Evolutionary conservation across 768 basidiomycete genomes (phyloP), one percentile per base, ranked within the genome.

Genomic region (Suillus sp.): DNA sequence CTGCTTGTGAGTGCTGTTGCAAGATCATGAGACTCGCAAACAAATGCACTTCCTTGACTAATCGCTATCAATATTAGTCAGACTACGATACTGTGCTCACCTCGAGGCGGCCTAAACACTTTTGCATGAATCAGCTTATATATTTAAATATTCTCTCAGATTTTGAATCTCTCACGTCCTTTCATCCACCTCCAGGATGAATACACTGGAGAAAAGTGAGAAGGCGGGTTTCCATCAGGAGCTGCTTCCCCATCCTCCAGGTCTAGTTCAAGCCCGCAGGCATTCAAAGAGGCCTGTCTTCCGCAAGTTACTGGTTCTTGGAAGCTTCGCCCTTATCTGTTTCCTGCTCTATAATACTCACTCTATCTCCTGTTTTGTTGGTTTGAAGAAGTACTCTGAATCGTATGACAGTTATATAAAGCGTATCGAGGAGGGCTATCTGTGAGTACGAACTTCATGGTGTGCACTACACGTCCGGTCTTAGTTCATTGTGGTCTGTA

Each of bases 361-460:
- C 35, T 51, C 18, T 51, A 62, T 42, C 22, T 63, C 59, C 40
- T 51, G 42, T 38, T 56, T 45, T 3, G 27, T 60, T 25, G 40
- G 34, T 34, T 20, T 60, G 45, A 35, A 35, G 27, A 60, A 38
- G 13, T 13, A 20, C 6, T n/a, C 51, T 53, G 54, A 40, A 35
- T 61, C 50, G 14, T 63, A 70, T 48, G 65, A 66, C 50, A 65
- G 51, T 47, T 66, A 75, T 32, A 35, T 60, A 22, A 50, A 53
- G 42, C 64, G 45, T 2, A 63, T 69, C 34, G 80, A 80, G 65
- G 65, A 74, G 43, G 42, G 69, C 1, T 79, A 74, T 67, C 71
- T 81, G 79, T 79, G 56, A 69, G 79, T 69, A n/a, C 30, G 4
- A 27, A 43, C 60, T 58, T 64, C 37, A 35, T 37, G 34, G 10